Conservation (phyloP, 2,329 filamentous ascomycete genomes). For the Furcasterigmium sp. region DNA sequence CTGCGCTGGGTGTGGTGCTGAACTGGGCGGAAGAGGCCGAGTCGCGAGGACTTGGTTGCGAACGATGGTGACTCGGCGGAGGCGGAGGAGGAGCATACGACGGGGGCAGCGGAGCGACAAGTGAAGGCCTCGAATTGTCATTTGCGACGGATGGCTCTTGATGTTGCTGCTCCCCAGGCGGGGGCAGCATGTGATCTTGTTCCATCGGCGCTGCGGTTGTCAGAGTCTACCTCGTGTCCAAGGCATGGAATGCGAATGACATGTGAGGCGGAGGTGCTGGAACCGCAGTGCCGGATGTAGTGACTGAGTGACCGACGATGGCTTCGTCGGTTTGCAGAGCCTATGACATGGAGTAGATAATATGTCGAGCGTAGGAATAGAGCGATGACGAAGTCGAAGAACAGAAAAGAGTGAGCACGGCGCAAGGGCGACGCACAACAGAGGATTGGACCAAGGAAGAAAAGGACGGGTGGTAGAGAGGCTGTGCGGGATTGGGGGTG, state of each 20-base stretch:
- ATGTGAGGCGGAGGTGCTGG: not conserved
- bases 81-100: constrained; percentile 23
- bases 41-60: constrained; percentile 24
- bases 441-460: not conserved
- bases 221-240: constrained; percentile 1
- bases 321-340: not conserved
- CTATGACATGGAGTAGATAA: constrained; percentile 1
- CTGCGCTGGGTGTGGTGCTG: constrained; percentile 26
- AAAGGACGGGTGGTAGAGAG: not conserved
- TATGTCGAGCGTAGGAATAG: not conserved
- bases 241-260: constrained; percentile 4
- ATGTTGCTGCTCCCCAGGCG: constrained; percentile 18
- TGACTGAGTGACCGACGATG: not conserved
- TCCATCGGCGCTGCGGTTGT: constrained; percentile 22
- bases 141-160: constrained; percentile 12
- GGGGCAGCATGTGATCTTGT: constrained; percentile 41
- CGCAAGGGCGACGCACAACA: not conserved
- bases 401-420: not conserved
- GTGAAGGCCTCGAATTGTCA: constrained; percentile 11
- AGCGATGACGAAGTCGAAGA: not conserved
- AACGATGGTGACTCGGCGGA: constrained; percentile 1
- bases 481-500: not conserved
- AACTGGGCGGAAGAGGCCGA: constrained; percentile 21
- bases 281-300: not conserved
- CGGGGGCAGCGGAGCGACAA: constrained; percentile 19